Conservation (phyloP, 2,329 filamentous ascomycete species). For the Beauveria scarabaeidicola region DNA sequence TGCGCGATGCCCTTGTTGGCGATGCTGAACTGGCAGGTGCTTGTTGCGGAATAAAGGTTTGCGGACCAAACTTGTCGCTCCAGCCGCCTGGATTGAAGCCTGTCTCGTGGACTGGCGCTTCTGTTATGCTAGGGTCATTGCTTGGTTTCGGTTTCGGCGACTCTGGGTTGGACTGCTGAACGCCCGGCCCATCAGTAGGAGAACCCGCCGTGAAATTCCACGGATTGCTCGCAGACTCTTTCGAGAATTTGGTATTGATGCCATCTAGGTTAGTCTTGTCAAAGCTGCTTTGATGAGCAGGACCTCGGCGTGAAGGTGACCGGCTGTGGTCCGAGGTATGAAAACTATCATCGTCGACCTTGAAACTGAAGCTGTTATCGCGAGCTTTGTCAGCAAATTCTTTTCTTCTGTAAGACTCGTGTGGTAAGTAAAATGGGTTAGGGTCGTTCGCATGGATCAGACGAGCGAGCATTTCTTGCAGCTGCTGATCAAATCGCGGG, state of each 20-base stretch:
- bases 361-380: constrained; percentile 42
- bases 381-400: constrained; percentile 25
- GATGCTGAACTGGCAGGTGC: constrained; percentile 31
- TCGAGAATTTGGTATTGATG: constrained; percentile 53
- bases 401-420: neutral
- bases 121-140: neutral
- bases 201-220: constrained; percentile 47
- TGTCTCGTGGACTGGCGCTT: constrained; percentile 15
- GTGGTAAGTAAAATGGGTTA: neutral
- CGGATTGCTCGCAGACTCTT: constrained; percentile 34
- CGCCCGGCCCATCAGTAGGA: constrained; percentile 20
- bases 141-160: neutral
- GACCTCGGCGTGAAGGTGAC: constrained; percentile 18
- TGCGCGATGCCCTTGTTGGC: constrained; percentile 34
- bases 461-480: constrained; percentile 28
- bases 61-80: constrained; percentile 44
- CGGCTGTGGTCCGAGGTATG: constrained; percentile 8
- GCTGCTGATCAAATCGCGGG: constrained; percentile 32
- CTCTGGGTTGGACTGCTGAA: constrained; percentile 18
- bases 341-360: constrained; percentile 35
- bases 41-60: constrained; percentile 44
- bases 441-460: constrained; percentile 7
- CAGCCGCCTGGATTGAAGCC: constrained; percentile 45
- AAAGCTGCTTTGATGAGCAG: constrained; percentile 32
- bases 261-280: constrained; percentile 46